Conservation (phyloP, 2,329 filamentous ascomycete species). For the Trichoderma asperellum region DNA sequence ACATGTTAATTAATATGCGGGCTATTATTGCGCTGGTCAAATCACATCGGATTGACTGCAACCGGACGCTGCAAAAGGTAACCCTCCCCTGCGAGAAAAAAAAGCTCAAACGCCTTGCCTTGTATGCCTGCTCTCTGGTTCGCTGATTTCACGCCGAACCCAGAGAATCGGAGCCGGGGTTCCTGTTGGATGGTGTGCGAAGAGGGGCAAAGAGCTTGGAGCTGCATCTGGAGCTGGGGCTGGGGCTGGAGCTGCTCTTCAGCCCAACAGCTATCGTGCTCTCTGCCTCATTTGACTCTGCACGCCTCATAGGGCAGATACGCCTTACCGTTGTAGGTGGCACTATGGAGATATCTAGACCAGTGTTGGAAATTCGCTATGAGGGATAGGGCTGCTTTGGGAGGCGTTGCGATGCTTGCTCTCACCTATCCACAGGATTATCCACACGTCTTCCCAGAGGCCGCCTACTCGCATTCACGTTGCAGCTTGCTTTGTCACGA, state of each 20-base stretch:
- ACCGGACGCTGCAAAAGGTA: background rate
- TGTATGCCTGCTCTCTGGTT: background rate
- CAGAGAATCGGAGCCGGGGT: conserved; percentile 16
- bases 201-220: conserved; percentile 9
- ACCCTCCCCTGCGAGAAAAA: background rate
- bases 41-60: background rate
- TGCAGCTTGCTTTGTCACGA: background rate
- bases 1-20: background rate
- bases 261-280: background rate
- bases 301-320: background rate
- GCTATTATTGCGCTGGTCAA: background rate
- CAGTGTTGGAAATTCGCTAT: background rate
- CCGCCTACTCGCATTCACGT: background rate
- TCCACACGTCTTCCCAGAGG: background rate
- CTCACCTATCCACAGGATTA: background rate
- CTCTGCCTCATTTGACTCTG: background rate
- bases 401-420: background rate
- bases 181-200: conserved; percentile 4
- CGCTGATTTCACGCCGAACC: background rate
- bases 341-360: background rate
- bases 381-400: background rate
- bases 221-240: background rate
- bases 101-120: background rate
- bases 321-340: background rate
- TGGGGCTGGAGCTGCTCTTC: background rate